Base-by-base conservation (phyloP, 2,329 filamentous ascomycete genomes). In the Aspergillus luchuensis region DNA sequence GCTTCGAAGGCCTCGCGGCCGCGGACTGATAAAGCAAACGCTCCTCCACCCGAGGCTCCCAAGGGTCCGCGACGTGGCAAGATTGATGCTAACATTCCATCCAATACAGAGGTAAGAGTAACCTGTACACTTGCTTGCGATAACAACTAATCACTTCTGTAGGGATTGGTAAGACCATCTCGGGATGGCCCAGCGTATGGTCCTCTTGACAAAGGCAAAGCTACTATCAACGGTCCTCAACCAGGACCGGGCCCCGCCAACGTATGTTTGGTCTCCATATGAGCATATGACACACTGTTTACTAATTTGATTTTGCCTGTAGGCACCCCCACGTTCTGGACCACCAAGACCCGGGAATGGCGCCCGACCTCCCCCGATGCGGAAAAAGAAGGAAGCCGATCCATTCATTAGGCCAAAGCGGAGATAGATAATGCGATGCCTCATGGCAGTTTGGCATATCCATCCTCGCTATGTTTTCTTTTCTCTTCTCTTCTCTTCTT, bases 391-490 rank as follows among this genome's bases (percentile, higher is more conserved):
- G 62, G 71, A 74, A 21, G 70, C 61, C 19, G 76, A 78, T 57
- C 75, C 76, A 3, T 79, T 79, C 60, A 79, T 79, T 60, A 71
- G 76, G 39, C 77, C 77, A 15, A 79, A 76, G 63, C 68, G 71
- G 58, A 72, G 72, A 61, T 71, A 63, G 63, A 64, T 66, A 64
- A 53, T 64, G 33, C 49, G 36, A 33, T 58, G 17, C 30, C 33
- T 33, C 17, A 41, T 52, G 39, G 47, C 39, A 30, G 13, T 48
- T 43, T 17, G 48, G 49, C 36, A 50, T 19, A 28, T 51, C 15
- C 17, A 7, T n/a, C 25, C 43, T 36, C 28, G 30, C 39, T 45
- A 28, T 25, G 4, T 33, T 33, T 33, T 28, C 33, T 36, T 36
- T 36, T 36, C 33, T 13, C 5, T 36, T 36, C 33, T 13, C 11